Conservation (phyloP, 441 rosid genomes). For the Erodium texanum region DNA sequence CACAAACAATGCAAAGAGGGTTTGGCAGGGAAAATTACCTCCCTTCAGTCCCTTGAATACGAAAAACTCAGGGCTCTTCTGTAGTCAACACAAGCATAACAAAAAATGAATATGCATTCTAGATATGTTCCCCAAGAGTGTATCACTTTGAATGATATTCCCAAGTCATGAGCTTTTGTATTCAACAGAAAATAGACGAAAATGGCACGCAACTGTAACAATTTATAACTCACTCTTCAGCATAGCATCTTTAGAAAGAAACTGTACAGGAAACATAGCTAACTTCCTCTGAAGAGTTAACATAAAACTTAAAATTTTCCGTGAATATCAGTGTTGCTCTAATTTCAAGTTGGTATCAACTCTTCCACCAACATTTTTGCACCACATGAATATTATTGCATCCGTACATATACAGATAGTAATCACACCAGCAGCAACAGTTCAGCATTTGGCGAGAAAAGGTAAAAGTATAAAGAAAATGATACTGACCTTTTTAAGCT, state of each 20-base stretch:
- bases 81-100: neutral
- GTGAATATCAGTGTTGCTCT: no score
- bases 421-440: neutral
- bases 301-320: neutral
- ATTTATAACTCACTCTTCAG: neutral
- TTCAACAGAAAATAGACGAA: neutral
- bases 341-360: neutral
- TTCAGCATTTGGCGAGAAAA: neutral
- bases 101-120: neutral
- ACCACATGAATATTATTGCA: neutral
- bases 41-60: neutral
- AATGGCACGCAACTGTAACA: neutral
- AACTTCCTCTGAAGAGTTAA: neutral
- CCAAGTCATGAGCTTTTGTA: neutral
- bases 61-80: neutral
- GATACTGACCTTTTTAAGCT: constrained; percentile 52
- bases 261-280: neutral
- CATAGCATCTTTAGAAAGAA: neutral
- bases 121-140: neutral
- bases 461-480: constrained; percentile 1
- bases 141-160: neutral
- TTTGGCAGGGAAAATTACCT: neutral
- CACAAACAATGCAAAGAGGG: neutral
- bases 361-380: neutral
- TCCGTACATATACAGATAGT: neutral